Conservation (phyloP, 2,329 filamentous ascomycete genomes). For the Purpureocillium lavendulum region DNA sequence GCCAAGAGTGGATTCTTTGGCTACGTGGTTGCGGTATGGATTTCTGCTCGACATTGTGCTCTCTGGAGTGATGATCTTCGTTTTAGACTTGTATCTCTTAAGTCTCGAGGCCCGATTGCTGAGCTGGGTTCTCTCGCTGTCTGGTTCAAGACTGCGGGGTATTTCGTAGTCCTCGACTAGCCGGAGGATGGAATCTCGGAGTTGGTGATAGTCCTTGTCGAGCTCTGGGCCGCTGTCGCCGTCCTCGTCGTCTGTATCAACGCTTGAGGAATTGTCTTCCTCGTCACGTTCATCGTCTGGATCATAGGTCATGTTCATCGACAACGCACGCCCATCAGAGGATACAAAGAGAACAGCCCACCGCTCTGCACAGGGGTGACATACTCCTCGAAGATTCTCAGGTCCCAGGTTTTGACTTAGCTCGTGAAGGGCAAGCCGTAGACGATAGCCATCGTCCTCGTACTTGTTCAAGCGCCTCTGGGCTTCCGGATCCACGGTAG, state of each 20-base stretch:
- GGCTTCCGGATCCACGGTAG: conserved; percentile 34
- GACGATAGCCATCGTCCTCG: conserved; percentile 56
- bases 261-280: conserved; percentile 53
- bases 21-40: conserved; percentile 38
- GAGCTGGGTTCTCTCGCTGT: conserved; percentile 53
- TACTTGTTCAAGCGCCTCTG: conserved; percentile 41
- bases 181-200: conserved; percentile 73
- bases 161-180: conserved; percentile 79
- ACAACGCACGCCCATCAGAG: conserved; percentile 60
- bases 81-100: conserved; percentile 53
- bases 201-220: conserved; percentile 71
- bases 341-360: conserved; percentile 80
- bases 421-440: conserved; percentile 62
- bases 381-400: conserved; percentile 57
- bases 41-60: conserved; percentile 48
- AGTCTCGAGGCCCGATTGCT: conserved; percentile 61
- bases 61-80: conserved; percentile 44
- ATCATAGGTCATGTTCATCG: conserved; percentile 65
- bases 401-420: conserved; percentile 58
- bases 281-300: conserved; percentile 58
- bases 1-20: conserved; percentile 3
- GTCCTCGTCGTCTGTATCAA: conserved; percentile 54
- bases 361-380: conserved; percentile 72
- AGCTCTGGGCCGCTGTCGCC: conserved; percentile 53
- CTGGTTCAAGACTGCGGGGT: conserved; percentile 55